Evolutionary conservation across 495 filamentous ascomycete genomes (phyloP).

Genomic region (Talaromyces trachyspermus): DNA sequence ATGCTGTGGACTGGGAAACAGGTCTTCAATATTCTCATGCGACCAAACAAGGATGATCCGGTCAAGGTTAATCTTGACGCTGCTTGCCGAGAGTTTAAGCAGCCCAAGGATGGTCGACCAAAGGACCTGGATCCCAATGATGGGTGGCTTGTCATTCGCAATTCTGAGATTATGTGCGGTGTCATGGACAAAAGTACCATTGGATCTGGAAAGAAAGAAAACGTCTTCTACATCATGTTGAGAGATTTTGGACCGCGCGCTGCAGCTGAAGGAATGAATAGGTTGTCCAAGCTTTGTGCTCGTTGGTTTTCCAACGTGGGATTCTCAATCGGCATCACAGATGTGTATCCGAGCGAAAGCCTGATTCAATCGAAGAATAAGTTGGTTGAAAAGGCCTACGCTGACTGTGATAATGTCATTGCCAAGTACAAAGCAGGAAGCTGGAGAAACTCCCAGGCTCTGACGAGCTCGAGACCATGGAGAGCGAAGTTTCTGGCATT

Average conservation of each 20-base stretch:
- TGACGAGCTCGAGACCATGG: slow-evolving; percentile 84
- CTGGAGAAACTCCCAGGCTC: slow-evolving; percentile 81
- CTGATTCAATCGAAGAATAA: slow-evolving; percentile 63
- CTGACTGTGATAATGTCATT: slow-evolving; percentile 78
- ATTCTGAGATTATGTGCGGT: slow-evolving; percentile 97
- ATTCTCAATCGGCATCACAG: slow-evolving; percentile 92
- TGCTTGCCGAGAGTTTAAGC: slow-evolving; percentile 74
- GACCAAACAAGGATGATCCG: slow-evolving; percentile 70
- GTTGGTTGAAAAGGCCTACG: slow-evolving; percentile 73
- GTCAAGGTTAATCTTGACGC: slow-evolving; percentile 90
- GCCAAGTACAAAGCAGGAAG: slow-evolving; percentile 67
- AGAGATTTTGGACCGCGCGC: slow-evolving; percentile 87
- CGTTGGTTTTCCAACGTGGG: slow-evolving; percentile 83
- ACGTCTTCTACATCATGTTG: slow-evolving; percentile 92
- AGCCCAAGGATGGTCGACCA: slow-evolving; percentile 39
- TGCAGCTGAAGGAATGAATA: slow-evolving; percentile 88
- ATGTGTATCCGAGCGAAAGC: slow-evolving; percentile 72
- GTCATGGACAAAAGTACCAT: slow-evolving; percentile 96
- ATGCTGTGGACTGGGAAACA: slow-evolving; percentile 97
- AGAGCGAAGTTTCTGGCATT: slow-evolving; percentile 84
- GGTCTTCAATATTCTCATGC: slow-evolving; percentile 91
- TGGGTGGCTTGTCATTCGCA: slow-evolving; percentile 82
- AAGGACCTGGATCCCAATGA: slow-evolving; percentile 78
- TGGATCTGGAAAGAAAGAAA: slow-evolving; percentile 94
- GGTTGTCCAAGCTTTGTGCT: slow-evolving; percentile 82